Evolutionary conservation across 352 stramenopile species (phyloP), one percentile per base, ranked within the genome.

Genomic region (Phytophthora megakarya): DNA sequence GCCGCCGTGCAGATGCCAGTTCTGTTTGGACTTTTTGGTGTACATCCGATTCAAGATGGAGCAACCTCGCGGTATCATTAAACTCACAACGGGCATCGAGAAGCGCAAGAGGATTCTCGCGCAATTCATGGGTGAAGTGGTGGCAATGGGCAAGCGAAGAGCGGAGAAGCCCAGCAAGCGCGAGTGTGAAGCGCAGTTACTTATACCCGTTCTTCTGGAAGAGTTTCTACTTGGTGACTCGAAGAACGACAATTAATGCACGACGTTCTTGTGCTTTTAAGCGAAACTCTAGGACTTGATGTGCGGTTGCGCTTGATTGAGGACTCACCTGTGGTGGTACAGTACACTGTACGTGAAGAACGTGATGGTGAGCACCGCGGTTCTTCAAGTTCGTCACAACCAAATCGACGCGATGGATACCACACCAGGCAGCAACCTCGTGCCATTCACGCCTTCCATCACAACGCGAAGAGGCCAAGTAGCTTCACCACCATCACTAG

Each of bases 1-100:
- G 35, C 69, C 61, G 15, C 67, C 73, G 42, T 80, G 69, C 58
- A 39, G 56, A 16, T 88, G 79, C 32, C 58, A 59, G 12, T 86
- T 80, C 63, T 88, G 79, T 52, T 67, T 79, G 50, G 65, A 73
- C 40, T 76, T 84, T 19, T 51, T 81, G 23, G 50, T 77, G n/a
- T 70, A 80, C 52, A 40, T 86, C 32, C 70, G 76, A 2, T 86
- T 83, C 65, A 75, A 58, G 8, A 38, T 65, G 35, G 28, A 40
- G 0, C 74, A 88, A 54, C 79, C 79, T 0, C 42, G 63, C 2
- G 42, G 72, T 6, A 22, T 84, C 22, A 50, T 70, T 38, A 85
- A 81, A 42, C 16, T 80, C 10, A 51, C 55, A 21, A 19, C 55
- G 28, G 12, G 13, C 25, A 61, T 58, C 35, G 65, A 75, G 46